Conservation (phyloP, 2,329 filamentous ascomycete genomes). For the Colletotrichum eleusines region DNA sequence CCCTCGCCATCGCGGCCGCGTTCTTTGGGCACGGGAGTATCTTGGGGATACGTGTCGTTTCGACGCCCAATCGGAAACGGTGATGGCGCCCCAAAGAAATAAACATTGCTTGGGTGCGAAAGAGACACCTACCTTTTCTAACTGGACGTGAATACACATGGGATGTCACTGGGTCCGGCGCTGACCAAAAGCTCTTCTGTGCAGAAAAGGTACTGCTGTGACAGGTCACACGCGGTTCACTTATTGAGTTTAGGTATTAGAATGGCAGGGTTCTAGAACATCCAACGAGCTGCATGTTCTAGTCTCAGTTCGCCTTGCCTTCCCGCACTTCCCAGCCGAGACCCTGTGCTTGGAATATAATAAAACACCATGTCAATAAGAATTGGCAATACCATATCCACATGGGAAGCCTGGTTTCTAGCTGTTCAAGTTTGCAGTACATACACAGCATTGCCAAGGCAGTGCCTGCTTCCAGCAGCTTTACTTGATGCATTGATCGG, state of each 20-base stretch:
- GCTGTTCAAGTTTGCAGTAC: constrained; percentile 22
- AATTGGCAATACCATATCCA: not conserved
- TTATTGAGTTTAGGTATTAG: too few species aligned
- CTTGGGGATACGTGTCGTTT: constrained; percentile 34
- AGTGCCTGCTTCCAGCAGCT: not conserved
- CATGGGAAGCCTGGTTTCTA: not conserved
- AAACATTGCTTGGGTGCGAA: not conserved
- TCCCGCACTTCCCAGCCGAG: not conserved
- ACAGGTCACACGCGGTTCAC: not conserved
- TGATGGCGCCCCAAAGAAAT: constrained; percentile 6
- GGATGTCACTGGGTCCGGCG: constrained; percentile 10
- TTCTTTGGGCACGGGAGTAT: constrained; percentile 2
- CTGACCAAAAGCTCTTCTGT: not conserved
- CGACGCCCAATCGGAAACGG: constrained; percentile 36
- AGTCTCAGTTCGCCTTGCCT: not conserved
- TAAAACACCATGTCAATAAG: not conserved
- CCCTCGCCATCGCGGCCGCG: not conserved
- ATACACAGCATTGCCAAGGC: constrained; percentile 19
- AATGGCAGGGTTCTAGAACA: constrained; percentile 17
- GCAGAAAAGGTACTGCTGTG: not conserved
- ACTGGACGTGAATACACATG: constrained; percentile 17
- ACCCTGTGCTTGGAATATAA: not conserved
- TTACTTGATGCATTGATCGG: constrained; percentile 22
- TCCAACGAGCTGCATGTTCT: not conserved
- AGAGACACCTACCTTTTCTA: constrained; percentile 1